Conservation (phyloP, 768 basidiomycete genomes). For the Boletus barrowsii region DNA sequence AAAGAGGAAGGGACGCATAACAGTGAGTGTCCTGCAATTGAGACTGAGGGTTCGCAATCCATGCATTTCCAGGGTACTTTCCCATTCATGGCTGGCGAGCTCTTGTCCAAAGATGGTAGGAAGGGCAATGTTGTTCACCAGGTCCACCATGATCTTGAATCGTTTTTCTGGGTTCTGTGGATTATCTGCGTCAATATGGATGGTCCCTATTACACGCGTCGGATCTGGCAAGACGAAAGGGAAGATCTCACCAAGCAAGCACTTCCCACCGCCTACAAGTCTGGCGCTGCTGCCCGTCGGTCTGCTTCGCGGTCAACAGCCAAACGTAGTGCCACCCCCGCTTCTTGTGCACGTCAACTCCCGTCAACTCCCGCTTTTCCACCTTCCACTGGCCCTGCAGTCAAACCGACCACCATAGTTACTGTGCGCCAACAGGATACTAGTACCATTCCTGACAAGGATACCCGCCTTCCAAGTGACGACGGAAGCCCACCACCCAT, state of each 20-base stretch:
- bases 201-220: neutral
- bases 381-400: too few relatives aligned
- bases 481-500: too few relatives aligned
- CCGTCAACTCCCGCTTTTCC: too few relatives aligned
- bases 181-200: neutral
- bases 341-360: too few relatives aligned
- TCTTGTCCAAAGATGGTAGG: neutral
- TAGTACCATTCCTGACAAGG: too few relatives aligned
- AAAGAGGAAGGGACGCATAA: neutral
- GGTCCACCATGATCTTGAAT: neutral
- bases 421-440: too few relatives aligned
- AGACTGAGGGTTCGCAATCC: too few relatives aligned
- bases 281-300: neutral
- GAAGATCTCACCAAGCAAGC: neutral
- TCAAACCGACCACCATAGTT: too few relatives aligned
- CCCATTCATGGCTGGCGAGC: neutral
- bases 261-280: neutral
- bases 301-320: too few relatives aligned
- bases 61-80: neutral
- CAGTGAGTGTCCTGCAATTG: neutral
- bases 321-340: too few relatives aligned
- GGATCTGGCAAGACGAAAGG: neutral
- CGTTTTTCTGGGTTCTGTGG: neutral
- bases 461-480: too few relatives aligned
- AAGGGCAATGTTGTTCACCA: neutral